Evolutionary conservation across 345 rosid genomes (phyloP).

Genomic region (Hibiscus trionum): DNA sequence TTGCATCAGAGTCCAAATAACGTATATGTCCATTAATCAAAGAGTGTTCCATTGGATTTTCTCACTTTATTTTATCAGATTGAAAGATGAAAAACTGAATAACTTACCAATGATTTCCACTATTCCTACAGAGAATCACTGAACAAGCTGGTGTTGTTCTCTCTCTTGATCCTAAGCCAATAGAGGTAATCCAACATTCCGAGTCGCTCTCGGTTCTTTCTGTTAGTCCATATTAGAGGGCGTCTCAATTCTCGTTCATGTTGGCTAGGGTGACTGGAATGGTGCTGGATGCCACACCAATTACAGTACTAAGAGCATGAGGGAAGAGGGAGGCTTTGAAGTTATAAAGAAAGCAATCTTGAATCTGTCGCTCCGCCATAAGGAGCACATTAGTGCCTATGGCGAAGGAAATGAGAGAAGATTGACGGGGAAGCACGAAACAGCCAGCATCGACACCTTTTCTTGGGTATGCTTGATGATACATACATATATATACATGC

Average conservation of each 20-base stretch:
- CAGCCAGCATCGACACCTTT: constrained; percentile 80
- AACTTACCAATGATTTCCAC: constrained; percentile 25
- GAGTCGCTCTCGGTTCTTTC: neutral
- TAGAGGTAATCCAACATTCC: constrained; percentile 42
- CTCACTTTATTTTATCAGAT: too few relatives aligned
- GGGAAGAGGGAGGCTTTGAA: constrained; percentile 91
- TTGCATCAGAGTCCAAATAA: constrained; percentile 3
- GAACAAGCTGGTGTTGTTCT: constrained; percentile 97
- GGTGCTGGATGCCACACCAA: constrained; percentile 99
- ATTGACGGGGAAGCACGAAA: constrained; percentile 93
- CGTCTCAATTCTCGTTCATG: neutral
- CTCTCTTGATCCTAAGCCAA: constrained; percentile 88
- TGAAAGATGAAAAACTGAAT: too few relatives aligned
- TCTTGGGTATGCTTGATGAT: constrained; percentile 64
- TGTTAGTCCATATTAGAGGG: neutral
- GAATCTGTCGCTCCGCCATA: constrained; percentile 84
- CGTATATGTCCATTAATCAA: too few relatives aligned
- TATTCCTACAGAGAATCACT: constrained; percentile 71
- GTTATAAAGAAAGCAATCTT: constrained; percentile 83
- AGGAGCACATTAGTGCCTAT: constrained; percentile 81
- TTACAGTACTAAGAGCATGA: constrained; percentile 91
- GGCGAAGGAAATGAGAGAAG: constrained; percentile 99
- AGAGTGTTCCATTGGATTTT: too few relatives aligned
- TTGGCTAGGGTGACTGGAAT: constrained; percentile 81
- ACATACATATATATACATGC: neutral